Evolutionary conservation across 1,139 yeast genomes (phyloP).

Genomic region (Candida buenavistaensis): DNA sequence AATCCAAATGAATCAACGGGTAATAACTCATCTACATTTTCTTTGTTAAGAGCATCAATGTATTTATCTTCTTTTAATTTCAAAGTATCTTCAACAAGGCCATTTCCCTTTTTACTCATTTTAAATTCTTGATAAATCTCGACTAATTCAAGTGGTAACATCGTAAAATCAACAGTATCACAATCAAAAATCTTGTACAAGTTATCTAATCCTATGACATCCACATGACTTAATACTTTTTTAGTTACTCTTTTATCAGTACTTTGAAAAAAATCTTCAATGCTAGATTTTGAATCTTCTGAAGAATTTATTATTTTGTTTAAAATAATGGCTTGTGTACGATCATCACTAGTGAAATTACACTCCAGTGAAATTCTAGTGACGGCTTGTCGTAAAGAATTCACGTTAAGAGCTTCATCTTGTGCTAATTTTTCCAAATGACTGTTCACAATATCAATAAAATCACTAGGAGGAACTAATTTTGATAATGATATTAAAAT

Average conservation of each 20-base stretch:
- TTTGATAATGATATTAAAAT: conserved; percentile 57
- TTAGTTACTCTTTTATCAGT: conserved; percentile 13
- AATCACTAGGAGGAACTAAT: conserved; percentile 30
- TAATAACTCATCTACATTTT: conserved; percentile 52
- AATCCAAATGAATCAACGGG: conserved; percentile 81
- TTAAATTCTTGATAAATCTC: conserved; percentile 25
- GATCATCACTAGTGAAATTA: conserved; percentile 38
- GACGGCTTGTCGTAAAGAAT: too few relatives aligned
- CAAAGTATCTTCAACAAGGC: conserved; percentile 20
- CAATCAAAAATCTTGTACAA: conserved; percentile 41
- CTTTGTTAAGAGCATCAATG: conserved; percentile 43
- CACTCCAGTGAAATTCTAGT: conserved; percentile 27
- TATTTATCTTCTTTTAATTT: conserved; percentile 25
- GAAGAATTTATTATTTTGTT: conserved; percentile 17
- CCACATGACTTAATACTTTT: conserved; percentile 62
- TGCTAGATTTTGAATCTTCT: conserved; percentile 1
- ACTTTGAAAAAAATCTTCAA: conserved; percentile 5
- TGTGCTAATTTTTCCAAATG: conserved; percentile 37
- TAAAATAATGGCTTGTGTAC: conserved; percentile 47
- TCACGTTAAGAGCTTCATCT: too few relatives aligned
- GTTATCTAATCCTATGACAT: conserved; percentile 67
- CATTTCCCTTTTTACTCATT: conserved; percentile 13
- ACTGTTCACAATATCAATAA: conserved; percentile 37
- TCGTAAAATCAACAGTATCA: conserved; percentile 23
- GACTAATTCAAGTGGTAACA: conserved; percentile 37